Evolutionary conservation across 139 green algal genomes (phyloP).

Genomic region (Chlorella sp.): DNA sequence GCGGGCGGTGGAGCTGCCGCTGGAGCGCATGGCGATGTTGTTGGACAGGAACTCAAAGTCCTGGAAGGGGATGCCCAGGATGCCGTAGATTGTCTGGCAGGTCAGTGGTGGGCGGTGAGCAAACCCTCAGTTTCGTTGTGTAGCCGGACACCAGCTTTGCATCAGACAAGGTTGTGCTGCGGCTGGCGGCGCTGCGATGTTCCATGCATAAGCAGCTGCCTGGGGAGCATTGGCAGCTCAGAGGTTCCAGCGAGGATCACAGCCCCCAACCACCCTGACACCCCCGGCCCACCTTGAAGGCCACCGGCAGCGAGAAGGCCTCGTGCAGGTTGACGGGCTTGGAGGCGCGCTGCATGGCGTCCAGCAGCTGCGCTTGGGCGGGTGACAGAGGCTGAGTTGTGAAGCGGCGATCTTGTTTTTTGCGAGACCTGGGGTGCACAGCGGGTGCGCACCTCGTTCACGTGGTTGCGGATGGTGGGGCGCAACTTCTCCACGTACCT

Average conservation of each 20-base stretch:
- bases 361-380: background rate
- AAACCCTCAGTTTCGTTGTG: background rate
- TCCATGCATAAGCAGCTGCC: background rate
- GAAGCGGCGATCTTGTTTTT: background rate
- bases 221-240: background rate
- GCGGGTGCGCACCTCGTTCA: background rate
- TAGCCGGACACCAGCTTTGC: too few relatives aligned
- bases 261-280: too few relatives aligned
- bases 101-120: background rate
- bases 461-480: conserved; percentile 19
- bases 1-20: conserved; percentile 33
- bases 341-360: background rate
- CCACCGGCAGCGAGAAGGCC: conserved; percentile 21
- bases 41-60: conserved; percentile 44
- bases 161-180: too few relatives aligned
- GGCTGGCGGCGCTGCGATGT: too few relatives aligned
- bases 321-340: conserved; percentile 25
- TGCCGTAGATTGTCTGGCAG: conserved; percentile 40
- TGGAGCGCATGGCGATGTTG: conserved; percentile 50
- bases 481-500: conserved; percentile 5
- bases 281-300: background rate
- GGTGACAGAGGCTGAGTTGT: background rate
- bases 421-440: background rate
- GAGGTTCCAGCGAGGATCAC: too few relatives aligned
- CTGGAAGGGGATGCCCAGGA: conserved; percentile 45